Percentiles rank a stretch among this genome's conserved stretches.
Conservation (phyloP, 345 rosid genomes). For the Dimocarpus longan region DNA sequence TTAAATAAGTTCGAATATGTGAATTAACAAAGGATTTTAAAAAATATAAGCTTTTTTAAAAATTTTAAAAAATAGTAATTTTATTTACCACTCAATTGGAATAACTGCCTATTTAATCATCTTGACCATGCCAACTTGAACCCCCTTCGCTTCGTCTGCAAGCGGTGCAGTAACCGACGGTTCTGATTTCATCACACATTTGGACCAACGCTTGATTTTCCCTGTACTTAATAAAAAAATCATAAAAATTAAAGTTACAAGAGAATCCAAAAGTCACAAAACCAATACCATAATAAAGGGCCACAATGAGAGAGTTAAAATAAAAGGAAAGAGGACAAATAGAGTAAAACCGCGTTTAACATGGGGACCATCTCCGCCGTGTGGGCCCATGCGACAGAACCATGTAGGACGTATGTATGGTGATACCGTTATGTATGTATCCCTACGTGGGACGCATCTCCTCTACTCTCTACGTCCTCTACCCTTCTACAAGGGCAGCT, state of each 20-base stretch:
- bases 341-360: conserved; percentile 7
- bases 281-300: background rate
- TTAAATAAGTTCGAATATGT: no score
- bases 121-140: conserved; percentile 4
- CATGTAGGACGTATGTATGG: background rate
- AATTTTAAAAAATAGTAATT: no score
- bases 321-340: background rate
- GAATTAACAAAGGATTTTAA: no score
- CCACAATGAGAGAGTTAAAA: background rate
- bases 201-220: background rate
- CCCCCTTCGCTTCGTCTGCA: conserved; percentile 11
- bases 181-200: conserved; percentile 1
- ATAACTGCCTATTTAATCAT: no score
- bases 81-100: no score
- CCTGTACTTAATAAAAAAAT: no score
- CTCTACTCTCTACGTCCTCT: background rate
- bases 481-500: no score
- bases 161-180: background rate
- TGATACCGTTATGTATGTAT: background rate
- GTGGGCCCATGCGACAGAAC: background rate
- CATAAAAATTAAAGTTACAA: no score
- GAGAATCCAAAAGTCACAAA: no score
- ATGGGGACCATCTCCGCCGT: conserved; percentile 12
- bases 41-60: no score
- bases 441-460: background rate